Evolutionary conservation across 345 rosid species (phyloP), one percentile per base, ranked within the genome.

Genomic region (Salix suchowensis): DNA sequence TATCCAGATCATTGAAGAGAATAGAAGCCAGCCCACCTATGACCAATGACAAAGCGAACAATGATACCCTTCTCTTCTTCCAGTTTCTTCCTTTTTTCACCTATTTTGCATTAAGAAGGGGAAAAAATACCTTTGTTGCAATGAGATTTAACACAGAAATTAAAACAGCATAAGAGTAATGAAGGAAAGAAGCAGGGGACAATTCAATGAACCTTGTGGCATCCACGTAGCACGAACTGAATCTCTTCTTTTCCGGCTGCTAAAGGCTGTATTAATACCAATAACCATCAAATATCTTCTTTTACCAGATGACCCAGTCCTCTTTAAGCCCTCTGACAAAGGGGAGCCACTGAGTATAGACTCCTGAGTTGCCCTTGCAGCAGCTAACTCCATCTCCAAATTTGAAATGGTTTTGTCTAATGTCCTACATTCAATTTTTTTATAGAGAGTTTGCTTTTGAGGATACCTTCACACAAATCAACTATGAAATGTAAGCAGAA

Each of bases 61-160:
- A 96, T 78, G 70, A 96, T 93, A 80, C 99, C 99, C 88, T 96
- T 96, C 88, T 93, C 97, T 85, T 93, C 94, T 85, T 96, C 98
- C 1, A 93, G 97, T 84, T 90, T 91, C 88, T 85, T 93, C 81
- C 94, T 87, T 71, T 91, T 89, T 60, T 87, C 93, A 67, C 96
- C 99, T 96, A 82, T 66, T 77, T 76, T 78, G 44, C 16, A 40
- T 34, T 46, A 9, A 52, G 21, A 9, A 52, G 21, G 55, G 16
- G 11, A 46, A 34, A 69, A 13, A 16, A 42, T 28, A 15, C 19
- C 19, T 67, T 18, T 46, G 32, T 62, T 6, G 2, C 16, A 52
- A 7, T 16, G 15, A 30, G 34, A 12, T 19, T 40, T 11, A 39
- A 39, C 74, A 58, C 42, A 65, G 16, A 21, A 40, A 37, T 28